Evolutionary conservation across 176 grass and related monocot genomes (phyloP).

Genomic region (Ensete glaucum): DNA sequence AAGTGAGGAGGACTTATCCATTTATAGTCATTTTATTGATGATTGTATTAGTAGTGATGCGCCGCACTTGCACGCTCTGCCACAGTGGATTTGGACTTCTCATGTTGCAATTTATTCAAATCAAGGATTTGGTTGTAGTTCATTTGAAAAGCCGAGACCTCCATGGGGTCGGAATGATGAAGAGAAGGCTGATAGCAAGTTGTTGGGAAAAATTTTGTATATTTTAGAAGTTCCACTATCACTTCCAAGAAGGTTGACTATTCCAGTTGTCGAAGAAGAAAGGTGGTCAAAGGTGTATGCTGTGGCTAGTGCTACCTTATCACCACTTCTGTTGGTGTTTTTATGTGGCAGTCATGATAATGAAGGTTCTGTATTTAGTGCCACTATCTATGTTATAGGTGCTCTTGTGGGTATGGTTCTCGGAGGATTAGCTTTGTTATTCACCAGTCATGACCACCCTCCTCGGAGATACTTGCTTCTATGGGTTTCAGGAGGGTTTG

Average conservation of each 20-base stretch:
- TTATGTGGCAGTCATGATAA: neutral
- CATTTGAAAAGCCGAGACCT: conserved; percentile 9
- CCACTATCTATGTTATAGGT: neutral
- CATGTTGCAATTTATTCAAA: conserved; percentile 17
- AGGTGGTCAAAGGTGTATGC: conserved; percentile 19
- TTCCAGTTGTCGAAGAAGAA: conserved; percentile 18
- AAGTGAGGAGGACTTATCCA: conserved; percentile 5
- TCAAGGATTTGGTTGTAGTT: neutral
- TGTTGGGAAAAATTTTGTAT: conserved; percentile 2
- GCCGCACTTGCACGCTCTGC: conserved; percentile 9
- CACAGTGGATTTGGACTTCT: conserved; percentile 19
- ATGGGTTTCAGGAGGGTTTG: conserved; percentile 23
- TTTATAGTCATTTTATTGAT: conserved; percentile 14
- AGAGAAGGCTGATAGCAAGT: neutral
- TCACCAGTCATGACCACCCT: conserved; percentile 11
- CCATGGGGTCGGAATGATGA: conserved; percentile 2
- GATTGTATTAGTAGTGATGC: conserved; percentile 2
- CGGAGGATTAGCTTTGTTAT: conserved; percentile 4
- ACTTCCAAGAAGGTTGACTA: conserved; percentile 20
- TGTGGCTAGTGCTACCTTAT: conserved; percentile 8
- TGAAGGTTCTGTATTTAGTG: neutral
- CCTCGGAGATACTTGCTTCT: conserved; percentile 15
- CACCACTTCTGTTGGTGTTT: conserved; percentile 19
- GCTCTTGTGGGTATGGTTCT: conserved; percentile 13
- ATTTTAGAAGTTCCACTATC: conserved; percentile 14